phyloP scores from a whole-genome alignment of 305 asterid genomes.

The Fraxinus velutina region DNA sequence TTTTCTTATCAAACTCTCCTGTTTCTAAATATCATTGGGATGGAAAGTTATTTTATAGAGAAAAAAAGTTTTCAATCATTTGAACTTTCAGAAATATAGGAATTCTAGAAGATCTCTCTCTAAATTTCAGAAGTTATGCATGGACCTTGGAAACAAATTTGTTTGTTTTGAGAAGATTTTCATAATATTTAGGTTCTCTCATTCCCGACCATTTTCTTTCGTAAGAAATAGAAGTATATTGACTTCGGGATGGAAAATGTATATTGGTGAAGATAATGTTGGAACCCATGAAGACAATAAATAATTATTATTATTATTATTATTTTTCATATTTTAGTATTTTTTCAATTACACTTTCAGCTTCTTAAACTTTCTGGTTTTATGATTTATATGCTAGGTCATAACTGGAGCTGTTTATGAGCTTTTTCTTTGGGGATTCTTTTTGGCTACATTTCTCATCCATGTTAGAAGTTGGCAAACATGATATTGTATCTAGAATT shows the following conservation, averaged over 20 bases:
- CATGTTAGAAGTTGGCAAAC: conserved; percentile 38
- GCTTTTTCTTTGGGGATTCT: conserved; percentile 27
- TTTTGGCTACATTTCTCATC: conserved; percentile 40
- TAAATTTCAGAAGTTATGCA: neutral
- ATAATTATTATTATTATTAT: neutral
- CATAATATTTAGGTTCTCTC: neutral
- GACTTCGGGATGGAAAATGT: neutral
- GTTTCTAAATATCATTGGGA: neutral
- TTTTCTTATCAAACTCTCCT: neutral
- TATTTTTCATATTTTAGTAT: neutral
- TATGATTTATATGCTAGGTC: conserved; percentile 25
- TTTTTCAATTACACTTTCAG: neutral
- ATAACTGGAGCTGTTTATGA: conserved; percentile 38
- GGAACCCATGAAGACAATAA: neutral
- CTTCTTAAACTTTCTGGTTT: neutral
- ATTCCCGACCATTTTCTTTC: neutral
- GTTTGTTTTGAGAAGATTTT: neutral
- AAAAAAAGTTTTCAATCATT: neutral
- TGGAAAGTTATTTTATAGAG: neutral
- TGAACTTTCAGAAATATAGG: too few species aligned
- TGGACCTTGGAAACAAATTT: neutral
- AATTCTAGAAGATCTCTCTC: neutral
- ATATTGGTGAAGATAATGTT: neutral
- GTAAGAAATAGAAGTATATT: neutral
- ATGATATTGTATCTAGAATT: conserved; percentile 45